A percentile compares a stretch with the other conserved stretches of the same genome.
Evolutionary conservation across 768 basidiomycete species (phyloP).

Genomic region (Amanita pallidorosea): DNA sequence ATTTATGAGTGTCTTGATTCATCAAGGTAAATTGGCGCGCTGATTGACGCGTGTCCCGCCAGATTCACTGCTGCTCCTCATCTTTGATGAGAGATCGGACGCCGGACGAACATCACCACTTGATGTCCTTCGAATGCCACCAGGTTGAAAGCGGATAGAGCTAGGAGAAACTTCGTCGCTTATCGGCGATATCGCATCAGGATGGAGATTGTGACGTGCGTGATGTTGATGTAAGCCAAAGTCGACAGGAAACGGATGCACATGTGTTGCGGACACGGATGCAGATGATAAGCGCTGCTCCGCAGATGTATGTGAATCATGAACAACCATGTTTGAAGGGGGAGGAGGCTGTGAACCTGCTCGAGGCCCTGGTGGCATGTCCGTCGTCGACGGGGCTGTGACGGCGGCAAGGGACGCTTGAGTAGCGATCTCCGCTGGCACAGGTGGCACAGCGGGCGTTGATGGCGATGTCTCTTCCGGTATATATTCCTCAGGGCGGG

Average conservation of each 20-base stretch:
- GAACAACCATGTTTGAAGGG: not conserved
- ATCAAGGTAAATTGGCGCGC: too few relatives aligned
- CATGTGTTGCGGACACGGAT: conserved; percentile 26
- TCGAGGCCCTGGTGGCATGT: too few relatives aligned
- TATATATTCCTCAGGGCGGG: not conserved
- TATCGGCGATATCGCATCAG: not conserved
- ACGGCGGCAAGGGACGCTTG: too few relatives aligned
- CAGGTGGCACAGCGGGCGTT: not conserved
- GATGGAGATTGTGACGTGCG: not conserved
- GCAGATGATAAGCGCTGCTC: conserved; percentile 7
- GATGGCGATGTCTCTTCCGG: not conserved
- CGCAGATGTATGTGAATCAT: not conserved
- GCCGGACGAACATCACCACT: not conserved
- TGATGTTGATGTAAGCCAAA: conserved; percentile 16
- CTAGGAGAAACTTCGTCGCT: not conserved
- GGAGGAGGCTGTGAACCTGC: not conserved
- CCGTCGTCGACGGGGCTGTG: not conserved
- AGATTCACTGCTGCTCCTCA: not conserved
- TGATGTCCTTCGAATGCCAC: conserved; percentile 1
- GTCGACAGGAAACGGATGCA: conserved; percentile 33
- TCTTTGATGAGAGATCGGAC: not conserved
- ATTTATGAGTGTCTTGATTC: too few relatives aligned
- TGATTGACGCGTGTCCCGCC: too few relatives aligned
- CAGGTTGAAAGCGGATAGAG: not conserved
- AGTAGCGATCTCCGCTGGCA: not conserved